These are phyloP conservation scores for Candida pini DNA, from an alignment of 805 yeast genomes.

Conservation along the genomic window DNA sequence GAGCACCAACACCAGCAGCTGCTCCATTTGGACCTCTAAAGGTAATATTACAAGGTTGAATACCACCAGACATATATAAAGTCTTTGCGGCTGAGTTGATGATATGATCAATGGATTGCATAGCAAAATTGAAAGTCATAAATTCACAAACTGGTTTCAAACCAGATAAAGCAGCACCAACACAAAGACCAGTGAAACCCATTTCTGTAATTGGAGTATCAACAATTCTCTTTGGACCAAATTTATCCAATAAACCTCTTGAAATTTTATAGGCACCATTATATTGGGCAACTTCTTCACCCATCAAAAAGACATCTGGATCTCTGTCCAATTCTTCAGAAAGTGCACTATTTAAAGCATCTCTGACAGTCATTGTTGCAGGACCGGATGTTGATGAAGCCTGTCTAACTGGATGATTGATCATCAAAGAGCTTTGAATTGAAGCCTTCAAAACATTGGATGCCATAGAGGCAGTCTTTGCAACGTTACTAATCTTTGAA, in stretches of 20 bases:
- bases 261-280: conserved; percentile 99
- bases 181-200: conserved; percentile 95
- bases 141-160: conserved; percentile 96
- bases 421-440: conserved; percentile 7
- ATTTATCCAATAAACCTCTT: conserved; percentile 90
- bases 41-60: conserved; percentile 92
- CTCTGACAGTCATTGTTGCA: conserved; percentile 83
- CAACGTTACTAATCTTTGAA: conserved; percentile 27
- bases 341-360: conserved; percentile 89
- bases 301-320: conserved; percentile 89
- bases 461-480: conserved; percentile 35
- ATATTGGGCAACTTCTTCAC: conserved; percentile 99
- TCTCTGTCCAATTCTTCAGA: conserved; percentile 98
- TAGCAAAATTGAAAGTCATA: conserved; percentile 99
- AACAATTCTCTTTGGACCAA: conserved; percentile 87
- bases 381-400: conserved; percentile 48
- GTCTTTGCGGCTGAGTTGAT: conserved; percentile 99
- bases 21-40: conserved; percentile 99
- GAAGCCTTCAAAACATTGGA: conserved; percentile 22
- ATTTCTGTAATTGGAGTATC: conserved; percentile 99
- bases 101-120: conserved; percentile 99
- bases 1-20: conserved; percentile 99
- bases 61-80: conserved; percentile 99
- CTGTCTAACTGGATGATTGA: conserved; percentile 29
- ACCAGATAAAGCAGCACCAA: conserved; percentile 95